Percentiles rank a stretch among this genome's conserved stretches.
These are phyloP conservation scores for Larix sibirica DNA, from an alignment of 83 land plant species.

Conservation along the genomic window DNA sequence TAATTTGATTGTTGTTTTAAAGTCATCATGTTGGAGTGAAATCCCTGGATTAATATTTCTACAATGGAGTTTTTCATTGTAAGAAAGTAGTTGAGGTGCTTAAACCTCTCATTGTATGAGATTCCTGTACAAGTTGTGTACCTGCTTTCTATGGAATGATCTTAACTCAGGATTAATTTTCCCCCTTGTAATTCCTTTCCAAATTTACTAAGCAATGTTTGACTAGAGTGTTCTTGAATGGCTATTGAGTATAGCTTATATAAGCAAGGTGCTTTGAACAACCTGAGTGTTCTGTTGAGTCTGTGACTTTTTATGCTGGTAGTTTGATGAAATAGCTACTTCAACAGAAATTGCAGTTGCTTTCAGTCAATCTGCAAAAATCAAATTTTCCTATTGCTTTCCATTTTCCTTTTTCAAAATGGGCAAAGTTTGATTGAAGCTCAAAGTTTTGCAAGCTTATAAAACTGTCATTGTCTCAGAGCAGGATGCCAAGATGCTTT, in stretches of 20 bases:
- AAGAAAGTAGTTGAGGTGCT: background rate
- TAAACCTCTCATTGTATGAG: background rate
- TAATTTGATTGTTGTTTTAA: background rate
- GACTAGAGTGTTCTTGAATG: background rate
- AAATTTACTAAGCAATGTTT: background rate
- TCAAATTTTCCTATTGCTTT: conserved; percentile 44
- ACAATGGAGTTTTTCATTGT: background rate
- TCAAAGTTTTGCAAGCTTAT: conserved; percentile 43
- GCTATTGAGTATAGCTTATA: background rate
- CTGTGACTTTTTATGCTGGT: background rate
- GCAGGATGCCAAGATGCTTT: conserved; percentile 71
- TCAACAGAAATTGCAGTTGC: conserved; percentile 28
- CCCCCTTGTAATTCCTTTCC: background rate
- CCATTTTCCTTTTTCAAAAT: conserved; percentile 29
- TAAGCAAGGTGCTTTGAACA: background rate
- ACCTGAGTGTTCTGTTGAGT: background rate
- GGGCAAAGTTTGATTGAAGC: conserved; percentile 20
- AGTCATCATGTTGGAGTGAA: background rate
- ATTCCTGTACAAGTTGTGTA: background rate
- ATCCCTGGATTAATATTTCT: background rate
- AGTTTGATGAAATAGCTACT: conserved; percentile 14
- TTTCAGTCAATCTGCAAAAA: conserved; percentile 25
- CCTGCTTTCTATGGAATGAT: background rate
- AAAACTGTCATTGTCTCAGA: conserved; percentile 58
- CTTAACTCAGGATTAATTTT: background rate